Evolutionary conservation across 2,329 filamentous ascomycete species (phyloP).

Genomic region (Alternaria atra): DNA sequence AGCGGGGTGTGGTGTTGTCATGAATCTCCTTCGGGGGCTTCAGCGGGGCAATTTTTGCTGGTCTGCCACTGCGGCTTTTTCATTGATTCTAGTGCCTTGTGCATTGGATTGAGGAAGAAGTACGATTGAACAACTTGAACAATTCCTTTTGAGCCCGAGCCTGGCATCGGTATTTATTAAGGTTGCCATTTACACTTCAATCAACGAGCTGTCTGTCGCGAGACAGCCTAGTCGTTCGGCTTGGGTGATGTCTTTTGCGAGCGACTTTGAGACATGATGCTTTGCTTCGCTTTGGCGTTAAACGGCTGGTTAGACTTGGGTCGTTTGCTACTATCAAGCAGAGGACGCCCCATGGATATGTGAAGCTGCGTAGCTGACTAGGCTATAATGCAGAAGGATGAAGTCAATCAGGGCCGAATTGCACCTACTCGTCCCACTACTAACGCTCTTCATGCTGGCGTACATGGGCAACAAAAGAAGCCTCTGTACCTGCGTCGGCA

Average conservation of each 20-base stretch:
- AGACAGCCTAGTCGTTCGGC: neutral
- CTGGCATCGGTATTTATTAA: too few species aligned
- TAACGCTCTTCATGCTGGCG: neutral
- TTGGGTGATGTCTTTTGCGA: too few species aligned
- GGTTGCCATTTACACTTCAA: neutral
- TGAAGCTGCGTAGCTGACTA: neutral
- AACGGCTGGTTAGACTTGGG: too few species aligned
- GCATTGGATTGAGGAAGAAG: conserved; percentile 51
- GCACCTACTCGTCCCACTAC: neutral
- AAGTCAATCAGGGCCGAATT: neutral
- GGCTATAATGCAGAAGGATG: neutral
- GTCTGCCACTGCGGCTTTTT: conserved; percentile 39
- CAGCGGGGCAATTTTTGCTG: conserved; percentile 44
- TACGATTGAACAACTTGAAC: neutral
- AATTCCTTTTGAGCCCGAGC: neutral
- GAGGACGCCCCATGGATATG: too few species aligned
- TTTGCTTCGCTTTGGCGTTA: neutral
- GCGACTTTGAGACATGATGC: neutral
- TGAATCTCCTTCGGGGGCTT: conserved; percentile 48
- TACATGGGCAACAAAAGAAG: neutral
- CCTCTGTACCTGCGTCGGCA: conserved; percentile 17
- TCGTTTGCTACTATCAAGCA: too few species aligned
- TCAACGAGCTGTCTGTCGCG: neutral
- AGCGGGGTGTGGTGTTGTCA: conserved; percentile 41
- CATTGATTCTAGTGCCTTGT: conserved; percentile 46